These are phyloP conservation scores for Saccharomyces pastorianus DNA, from an alignment of 1,139 yeast genomes.

Conservation along the genomic window DNA sequence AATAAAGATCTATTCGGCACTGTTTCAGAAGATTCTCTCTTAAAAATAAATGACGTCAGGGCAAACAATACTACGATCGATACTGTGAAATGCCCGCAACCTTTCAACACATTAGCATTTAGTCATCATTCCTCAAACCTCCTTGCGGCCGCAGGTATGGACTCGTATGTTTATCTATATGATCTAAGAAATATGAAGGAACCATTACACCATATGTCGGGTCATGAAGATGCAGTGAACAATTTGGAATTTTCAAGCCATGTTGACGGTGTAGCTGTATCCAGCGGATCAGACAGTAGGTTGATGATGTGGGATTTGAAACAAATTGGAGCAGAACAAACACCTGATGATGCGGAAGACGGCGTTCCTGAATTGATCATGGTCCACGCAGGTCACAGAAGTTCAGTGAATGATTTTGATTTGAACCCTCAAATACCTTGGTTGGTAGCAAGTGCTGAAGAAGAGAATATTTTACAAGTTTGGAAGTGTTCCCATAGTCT, in stretches of 20 bases:
- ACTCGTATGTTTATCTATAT: conserved; percentile 54
- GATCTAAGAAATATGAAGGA: conserved; percentile 46
- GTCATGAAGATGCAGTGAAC: conserved; percentile 65
- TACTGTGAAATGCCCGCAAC: conserved; percentile 32
- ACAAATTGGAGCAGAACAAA: conserved; percentile 70
- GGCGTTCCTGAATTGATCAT: conserved; percentile 74
- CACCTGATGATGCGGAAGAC: conserved; percentile 71
- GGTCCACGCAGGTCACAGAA: conserved; percentile 86
- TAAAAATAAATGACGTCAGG: conserved; percentile 64
- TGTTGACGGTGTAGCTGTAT: conserved; percentile 62
- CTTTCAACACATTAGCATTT: conserved; percentile 56
- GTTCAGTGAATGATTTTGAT: conserved; percentile 62
- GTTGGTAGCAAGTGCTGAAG: conserved; percentile 67
- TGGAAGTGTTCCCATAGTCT: conserved; percentile 63
- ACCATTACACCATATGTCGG: conserved; percentile 62
- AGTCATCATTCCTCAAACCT: conserved; percentile 54
- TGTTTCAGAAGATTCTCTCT: conserved; percentile 62
- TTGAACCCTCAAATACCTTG: conserved; percentile 63
- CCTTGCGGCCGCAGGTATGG: conserved; percentile 61
- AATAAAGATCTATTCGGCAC: conserved; percentile 50
- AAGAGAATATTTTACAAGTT: conserved; percentile 67
- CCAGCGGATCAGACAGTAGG: conserved; percentile 66
- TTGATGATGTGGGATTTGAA: conserved; percentile 66
- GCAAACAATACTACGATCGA: conserved; percentile 28
- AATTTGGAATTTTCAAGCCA: conserved; percentile 65